These are phyloP conservation scores for Pythium sp. DNA, from an alignment of 352 stramenopile genomes.

Conservation along the genomic window DNA sequence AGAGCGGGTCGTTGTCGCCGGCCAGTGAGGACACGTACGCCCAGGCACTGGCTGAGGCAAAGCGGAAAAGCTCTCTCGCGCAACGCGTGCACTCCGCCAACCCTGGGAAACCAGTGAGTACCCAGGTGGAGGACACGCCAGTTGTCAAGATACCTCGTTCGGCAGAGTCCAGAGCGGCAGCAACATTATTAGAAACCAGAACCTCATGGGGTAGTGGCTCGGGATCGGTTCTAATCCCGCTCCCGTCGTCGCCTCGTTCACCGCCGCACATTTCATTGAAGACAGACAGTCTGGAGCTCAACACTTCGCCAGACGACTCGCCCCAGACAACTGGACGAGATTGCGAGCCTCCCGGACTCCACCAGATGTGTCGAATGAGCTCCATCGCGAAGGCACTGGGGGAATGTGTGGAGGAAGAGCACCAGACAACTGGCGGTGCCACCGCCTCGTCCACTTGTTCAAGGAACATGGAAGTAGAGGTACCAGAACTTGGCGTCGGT, in stretches of 20 bases:
- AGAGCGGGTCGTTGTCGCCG: conserved; percentile 3
- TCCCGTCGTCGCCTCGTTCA: background rate
- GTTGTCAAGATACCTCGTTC: background rate
- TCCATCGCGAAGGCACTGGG: conserved; percentile 30
- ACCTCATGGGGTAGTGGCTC: background rate
- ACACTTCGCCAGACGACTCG: background rate
- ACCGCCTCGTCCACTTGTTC: background rate
- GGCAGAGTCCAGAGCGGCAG: background rate
- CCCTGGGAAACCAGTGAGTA: background rate
- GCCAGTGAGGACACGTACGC: conserved; percentile 1
- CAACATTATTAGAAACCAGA: background rate
- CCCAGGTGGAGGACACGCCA: background rate
- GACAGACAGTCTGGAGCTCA: background rate
- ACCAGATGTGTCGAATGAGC: conserved; percentile 8
- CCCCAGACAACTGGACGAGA: background rate
- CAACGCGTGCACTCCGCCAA: background rate
- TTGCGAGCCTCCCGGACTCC: background rate
- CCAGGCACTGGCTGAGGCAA: conserved; percentile 5
- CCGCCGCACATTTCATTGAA: background rate
- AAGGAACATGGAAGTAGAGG: background rate
- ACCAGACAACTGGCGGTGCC: background rate
- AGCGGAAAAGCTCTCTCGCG: conserved; percentile 8
- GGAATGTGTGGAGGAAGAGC: conserved; percentile 3
- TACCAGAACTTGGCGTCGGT: conserved; percentile 12
- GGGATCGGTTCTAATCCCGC: background rate